Evolutionary conservation across 1,284 basidiomycete genomes (phyloP).

Genomic region (Ustilago cynodontis): DNA sequence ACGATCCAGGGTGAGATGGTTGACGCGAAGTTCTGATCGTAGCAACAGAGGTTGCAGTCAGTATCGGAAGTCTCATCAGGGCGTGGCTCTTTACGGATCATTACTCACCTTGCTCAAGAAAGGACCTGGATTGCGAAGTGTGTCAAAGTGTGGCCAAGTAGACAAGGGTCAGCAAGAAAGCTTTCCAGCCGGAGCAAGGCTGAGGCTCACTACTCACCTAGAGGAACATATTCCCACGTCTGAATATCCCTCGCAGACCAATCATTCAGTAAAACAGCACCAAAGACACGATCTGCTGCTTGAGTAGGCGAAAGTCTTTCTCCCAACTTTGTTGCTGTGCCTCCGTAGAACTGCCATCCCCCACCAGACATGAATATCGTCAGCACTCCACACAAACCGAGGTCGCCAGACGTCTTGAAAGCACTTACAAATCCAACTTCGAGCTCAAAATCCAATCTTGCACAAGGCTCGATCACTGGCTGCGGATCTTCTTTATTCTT

Average conservation of each 20-base stretch:
- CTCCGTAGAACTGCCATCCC: slow-evolving; percentile 38
- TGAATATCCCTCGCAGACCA: slow-evolving; percentile 58
- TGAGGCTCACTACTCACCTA: slow-evolving; percentile 14
- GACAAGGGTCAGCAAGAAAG: not conserved
- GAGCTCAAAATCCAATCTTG: slow-evolving; percentile 57
- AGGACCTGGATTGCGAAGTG: slow-evolving; percentile 13
- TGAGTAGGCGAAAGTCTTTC: slow-evolving; percentile 32
- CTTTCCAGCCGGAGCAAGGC: too few species aligned
- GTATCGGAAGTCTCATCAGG: not conserved
- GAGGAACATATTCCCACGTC: slow-evolving; percentile 52
- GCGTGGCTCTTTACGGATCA: not conserved
- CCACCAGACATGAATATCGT: not conserved
- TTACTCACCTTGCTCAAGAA: slow-evolving; percentile 34
- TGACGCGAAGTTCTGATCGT: slow-evolving; percentile 41
- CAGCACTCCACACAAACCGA: not conserved
- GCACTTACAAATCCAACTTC: slow-evolving; percentile 52
- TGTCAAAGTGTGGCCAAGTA: not conserved
- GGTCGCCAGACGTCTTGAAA: not conserved
- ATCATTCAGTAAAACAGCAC: slow-evolving; percentile 59
- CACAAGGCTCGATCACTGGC: slow-evolving; percentile 33
- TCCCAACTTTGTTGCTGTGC: slow-evolving; percentile 34
- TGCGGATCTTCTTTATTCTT: slow-evolving; percentile 21
- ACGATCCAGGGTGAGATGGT: slow-evolving; percentile 54
- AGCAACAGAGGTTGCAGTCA: not conserved
- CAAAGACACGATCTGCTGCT: slow-evolving; percentile 50